These are phyloP conservation scores for Fusarium pseudoanthophilum DNA, from an alignment of 2,329 filamentous ascomycete species.

Conservation along the genomic window DNA sequence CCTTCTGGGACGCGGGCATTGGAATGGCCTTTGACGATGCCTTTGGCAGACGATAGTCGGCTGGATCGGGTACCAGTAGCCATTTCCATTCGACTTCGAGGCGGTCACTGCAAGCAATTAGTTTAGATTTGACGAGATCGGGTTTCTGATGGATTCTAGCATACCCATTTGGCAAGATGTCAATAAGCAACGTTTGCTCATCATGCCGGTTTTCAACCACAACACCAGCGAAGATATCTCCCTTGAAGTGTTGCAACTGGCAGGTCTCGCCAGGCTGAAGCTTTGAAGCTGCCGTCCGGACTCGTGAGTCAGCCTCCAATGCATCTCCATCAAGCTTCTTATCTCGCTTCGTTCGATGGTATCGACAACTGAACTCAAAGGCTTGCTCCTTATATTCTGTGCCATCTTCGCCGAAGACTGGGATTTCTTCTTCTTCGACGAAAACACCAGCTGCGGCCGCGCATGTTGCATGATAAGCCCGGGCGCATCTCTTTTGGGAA, in stretches of 20 bases:
- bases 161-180: conserved; percentile 86
- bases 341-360: conserved; percentile 88
- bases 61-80: conserved; percentile 76
- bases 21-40: conserved; percentile 78
- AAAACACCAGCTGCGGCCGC: conserved; percentile 92
- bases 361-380: conserved; percentile 93
- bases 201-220: conserved; percentile 83
- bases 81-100: conserved; percentile 88
- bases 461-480: conserved; percentile 95
- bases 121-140: conserved; percentile 31
- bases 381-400: conserved; percentile 92
- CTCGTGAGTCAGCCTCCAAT: conserved; percentile 75
- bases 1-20: conserved; percentile 71
- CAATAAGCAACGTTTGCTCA: conserved; percentile 81
- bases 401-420: conserved; percentile 88
- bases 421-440: conserved; percentile 86
- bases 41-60: conserved; percentile 77
- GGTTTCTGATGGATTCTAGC: conserved; percentile 46
- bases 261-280: conserved; percentile 80
- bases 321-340: conserved; percentile 76
- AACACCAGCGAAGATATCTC: conserved; percentile 90
- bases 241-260: conserved; percentile 84
- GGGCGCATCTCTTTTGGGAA: conserved; percentile 90
- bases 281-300: conserved; percentile 73
- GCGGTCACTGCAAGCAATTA: conserved; percentile 69